Base-by-base conservation (phyloP, 2,329 filamentous ascomycete genomes). In the Ambrosiella xylebori region DNA sequence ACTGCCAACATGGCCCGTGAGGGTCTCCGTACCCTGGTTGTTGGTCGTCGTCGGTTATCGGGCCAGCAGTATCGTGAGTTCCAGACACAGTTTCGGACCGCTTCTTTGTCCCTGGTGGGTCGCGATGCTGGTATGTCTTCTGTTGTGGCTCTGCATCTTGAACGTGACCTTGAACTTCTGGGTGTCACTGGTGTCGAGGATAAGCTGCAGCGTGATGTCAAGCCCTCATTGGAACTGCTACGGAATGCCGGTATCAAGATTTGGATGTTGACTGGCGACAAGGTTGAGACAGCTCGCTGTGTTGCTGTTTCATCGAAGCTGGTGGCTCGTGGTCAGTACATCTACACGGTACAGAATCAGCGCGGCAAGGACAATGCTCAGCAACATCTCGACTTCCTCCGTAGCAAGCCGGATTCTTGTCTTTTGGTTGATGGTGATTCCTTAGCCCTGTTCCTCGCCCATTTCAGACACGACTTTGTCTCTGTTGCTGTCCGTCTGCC, bases 1-100 rank as follows among this genome's bases (percentile, higher is more conserved):
- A 97, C 93, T 0, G 88, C 88, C n/a, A 98, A 98, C 68, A 98
- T 98, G 94, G 94, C 94, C 5, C 83, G 93, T 53, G 94, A 98
- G 74, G 93, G 93, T 44, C 74, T 98, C 54, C 84, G 93, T 59
- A 98, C 93, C 0, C 76, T 98, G 5, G 93, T 98, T 5, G 86
- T 98, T 35, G 94, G 93, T n/a, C 81, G 94, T 52, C 95, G 93
- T 69, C 84, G 82, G 64, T 75, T 98, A 5, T 91, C 88, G 0
- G 65, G 74, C 5, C 78, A 85, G 63, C 85, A 90, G 64, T 97
- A 96, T 66, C 76, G 81, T 45, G 84, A 90, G 45, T 98, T 98
- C 66, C 78, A 85, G 0, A 68, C 73, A 27, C 81, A 77, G 54
- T 86, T 94, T 67, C 81, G 85, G 59, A 81, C 90, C 63, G 91